Conservation (phyloP, 2,329 filamentous ascomycete species). For the Exophiala bonariae region DNA sequence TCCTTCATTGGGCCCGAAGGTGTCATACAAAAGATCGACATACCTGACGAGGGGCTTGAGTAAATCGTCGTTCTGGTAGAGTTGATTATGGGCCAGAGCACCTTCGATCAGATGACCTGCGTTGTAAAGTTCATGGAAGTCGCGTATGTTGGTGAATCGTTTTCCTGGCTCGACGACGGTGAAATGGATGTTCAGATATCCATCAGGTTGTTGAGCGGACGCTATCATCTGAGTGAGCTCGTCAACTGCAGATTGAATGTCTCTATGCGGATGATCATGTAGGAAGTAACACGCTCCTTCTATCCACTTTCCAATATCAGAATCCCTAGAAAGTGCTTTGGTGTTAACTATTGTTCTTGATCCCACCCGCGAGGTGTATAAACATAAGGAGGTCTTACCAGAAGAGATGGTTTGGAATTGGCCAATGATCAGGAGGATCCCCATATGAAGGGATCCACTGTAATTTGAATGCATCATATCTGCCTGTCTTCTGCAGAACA, state of each 20-base stretch:
- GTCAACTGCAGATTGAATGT: constrained; percentile 52
- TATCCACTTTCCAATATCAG: constrained; percentile 61
- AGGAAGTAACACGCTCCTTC: constrained; percentile 63
- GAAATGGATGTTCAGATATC: constrained; percentile 65
- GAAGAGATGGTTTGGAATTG: constrained; percentile 59
- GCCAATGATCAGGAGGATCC: constrained; percentile 53
- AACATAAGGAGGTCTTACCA: constrained; percentile 39
- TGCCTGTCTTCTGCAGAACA: constrained; percentile 55
- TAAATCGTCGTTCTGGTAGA: constrained; percentile 53
- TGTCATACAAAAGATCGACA: constrained; percentile 51
- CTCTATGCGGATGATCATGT: constrained; percentile 41
- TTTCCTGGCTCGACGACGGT: constrained; percentile 58
- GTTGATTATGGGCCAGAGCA: constrained; percentile 56
- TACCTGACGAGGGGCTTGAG: constrained; percentile 57
- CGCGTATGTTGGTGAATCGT: constrained; percentile 59
- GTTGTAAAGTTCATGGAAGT: constrained; percentile 66
- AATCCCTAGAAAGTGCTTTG: constrained; percentile 42
- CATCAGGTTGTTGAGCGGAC: constrained; percentile 58
- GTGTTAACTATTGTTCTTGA: neutral
- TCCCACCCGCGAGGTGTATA: neutral
- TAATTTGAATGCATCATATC: constrained; percentile 60
- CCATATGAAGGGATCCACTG: constrained; percentile 57
- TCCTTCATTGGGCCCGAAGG: constrained; percentile 51
- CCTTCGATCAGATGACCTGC: constrained; percentile 63
- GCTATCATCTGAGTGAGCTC: constrained; percentile 61